These are phyloP conservation scores for Penicillium antarcticum DNA, from an alignment of 495 filamentous ascomycete genomes.

Conservation along the genomic window DNA sequence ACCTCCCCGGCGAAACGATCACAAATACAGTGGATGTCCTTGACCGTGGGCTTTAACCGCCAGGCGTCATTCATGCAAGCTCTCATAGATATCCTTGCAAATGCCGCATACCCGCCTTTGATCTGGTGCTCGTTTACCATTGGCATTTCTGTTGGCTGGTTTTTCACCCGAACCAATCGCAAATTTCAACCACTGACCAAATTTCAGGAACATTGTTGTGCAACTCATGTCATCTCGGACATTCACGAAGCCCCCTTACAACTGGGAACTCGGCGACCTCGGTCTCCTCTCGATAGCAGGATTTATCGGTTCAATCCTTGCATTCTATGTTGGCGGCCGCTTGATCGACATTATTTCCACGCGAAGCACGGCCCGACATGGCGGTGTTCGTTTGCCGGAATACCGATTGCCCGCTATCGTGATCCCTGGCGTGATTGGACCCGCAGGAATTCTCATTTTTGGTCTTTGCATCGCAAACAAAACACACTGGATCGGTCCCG, in stretches of 20 bases:
- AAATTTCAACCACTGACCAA: not conserved
- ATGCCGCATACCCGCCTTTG: conserved; percentile 26
- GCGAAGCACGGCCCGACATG: conserved; percentile 21
- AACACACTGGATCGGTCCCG: conserved; percentile 30
- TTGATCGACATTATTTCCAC: conserved; percentile 33
- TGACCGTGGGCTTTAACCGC: conserved; percentile 21
- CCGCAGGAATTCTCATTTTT: conserved; percentile 27
- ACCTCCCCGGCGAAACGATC: conserved; percentile 7
- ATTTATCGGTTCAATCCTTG: conserved; percentile 27
- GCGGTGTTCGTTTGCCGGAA: conserved; percentile 24
- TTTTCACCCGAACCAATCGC: not conserved
- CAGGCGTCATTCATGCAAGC: conserved; percentile 25
- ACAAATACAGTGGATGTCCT: conserved; percentile 23
- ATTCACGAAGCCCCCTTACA: conserved; percentile 30
- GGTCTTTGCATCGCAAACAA: conserved; percentile 26
- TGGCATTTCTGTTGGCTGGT: conserved; percentile 31
- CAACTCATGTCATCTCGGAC: conserved; percentile 28
- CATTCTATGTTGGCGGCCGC: conserved; percentile 30
- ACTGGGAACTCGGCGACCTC: conserved; percentile 23
- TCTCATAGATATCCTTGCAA: conserved; percentile 19
- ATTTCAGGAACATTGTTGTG: conserved; percentile 31
- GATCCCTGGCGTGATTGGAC: conserved; percentile 27
- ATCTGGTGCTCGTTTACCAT: conserved; percentile 30
- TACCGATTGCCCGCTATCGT: conserved; percentile 28
- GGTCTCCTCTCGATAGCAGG: conserved; percentile 29